Evolutionary conservation across 192 early-diverging fungal genomes (phyloP).

Genomic region (Linderina pennispora): DNA sequence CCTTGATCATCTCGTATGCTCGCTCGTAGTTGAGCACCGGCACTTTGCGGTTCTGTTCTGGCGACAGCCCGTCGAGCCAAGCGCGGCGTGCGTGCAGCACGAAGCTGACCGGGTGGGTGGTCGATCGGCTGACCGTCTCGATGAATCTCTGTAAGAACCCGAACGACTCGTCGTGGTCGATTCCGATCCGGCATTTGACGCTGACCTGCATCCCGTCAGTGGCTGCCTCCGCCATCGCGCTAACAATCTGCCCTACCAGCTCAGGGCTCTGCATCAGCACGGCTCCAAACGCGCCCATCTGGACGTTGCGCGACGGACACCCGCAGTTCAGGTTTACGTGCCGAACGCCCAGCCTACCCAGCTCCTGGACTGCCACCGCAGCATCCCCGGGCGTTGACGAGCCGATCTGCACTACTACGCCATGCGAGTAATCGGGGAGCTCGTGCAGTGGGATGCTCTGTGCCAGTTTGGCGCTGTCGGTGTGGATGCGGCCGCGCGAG

Average conservation of each 20-base stretch:
- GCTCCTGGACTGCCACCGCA: constrained; percentile 16
- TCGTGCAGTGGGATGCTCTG: constrained; percentile 24
- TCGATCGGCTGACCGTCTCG: constrained; percentile 4
- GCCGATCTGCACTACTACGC: constrained; percentile 41
- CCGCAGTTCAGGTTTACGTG: constrained; percentile 69
- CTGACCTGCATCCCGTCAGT: constrained; percentile 49
- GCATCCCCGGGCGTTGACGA: constrained; percentile 25
- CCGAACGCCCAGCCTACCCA: constrained; percentile 52
- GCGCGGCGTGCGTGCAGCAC: constrained; percentile 69
- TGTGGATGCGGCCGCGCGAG: constrained; percentile 25
- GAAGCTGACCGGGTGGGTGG: constrained; percentile 21
- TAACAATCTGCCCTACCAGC: constrained; percentile 50
- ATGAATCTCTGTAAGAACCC: constrained; percentile 50
- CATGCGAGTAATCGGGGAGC: constrained; percentile 22
- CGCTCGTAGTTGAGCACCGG: constrained; percentile 59
- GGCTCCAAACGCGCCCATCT: constrained; percentile 61
- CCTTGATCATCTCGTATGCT: constrained; percentile 48
- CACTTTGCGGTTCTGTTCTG: constrained; percentile 60
- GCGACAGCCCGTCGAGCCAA: constrained; percentile 57
- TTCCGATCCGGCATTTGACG: constrained; percentile 70
- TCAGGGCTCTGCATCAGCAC: constrained; percentile 64
- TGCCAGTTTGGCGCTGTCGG: constrained; percentile 8
- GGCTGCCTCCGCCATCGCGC: constrained; percentile 47
- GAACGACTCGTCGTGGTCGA: constrained; percentile 61
- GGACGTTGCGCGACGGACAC: constrained; percentile 65